Evolutionary conservation across 495 filamentous ascomycete genomes (phyloP).

Genomic region (Aspergillus bertholletiae): DNA sequence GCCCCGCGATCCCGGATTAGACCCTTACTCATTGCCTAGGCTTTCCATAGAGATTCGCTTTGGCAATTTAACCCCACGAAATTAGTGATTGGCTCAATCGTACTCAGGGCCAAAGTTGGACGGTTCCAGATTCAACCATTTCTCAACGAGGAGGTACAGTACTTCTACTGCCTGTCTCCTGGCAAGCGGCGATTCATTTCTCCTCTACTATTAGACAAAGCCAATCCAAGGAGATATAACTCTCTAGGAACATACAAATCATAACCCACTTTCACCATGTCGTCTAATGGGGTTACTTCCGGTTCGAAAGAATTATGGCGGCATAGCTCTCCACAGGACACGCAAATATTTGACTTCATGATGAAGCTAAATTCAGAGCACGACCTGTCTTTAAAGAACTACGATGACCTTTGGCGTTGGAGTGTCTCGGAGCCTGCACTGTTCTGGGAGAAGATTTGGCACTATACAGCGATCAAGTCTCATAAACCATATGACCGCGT

Average conservation of each 20-base stretch:
- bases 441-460: conserved; percentile 88
- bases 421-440: conserved; percentile 68
- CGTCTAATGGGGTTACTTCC: conserved; percentile 19
- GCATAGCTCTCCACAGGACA: conserved; percentile 62
- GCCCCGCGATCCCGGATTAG: conserved; percentile 6
- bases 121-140: neutral
- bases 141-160: neutral
- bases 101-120: neutral
- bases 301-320: conserved; percentile 60
- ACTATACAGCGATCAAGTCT: conserved; percentile 69
- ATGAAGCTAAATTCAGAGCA: conserved; percentile 65
- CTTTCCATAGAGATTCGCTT: no score
- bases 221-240: no score
- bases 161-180: neutral
- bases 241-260: neutral
- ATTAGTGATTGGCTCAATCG: neutral
- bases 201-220: no score
- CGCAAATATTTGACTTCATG: conserved; percentile 70
- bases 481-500: conserved; percentile 62
- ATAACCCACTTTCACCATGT: conserved; percentile 18
- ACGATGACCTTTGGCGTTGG: conserved; percentile 76
- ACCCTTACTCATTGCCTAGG: no score
- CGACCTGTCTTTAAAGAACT: conserved; percentile 55
- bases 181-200: no score
- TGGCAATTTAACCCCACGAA: neutral